Percentiles rank a stretch among this genome's conserved stretches.
Evolutionary conservation across 2,329 filamentous ascomycete genomes (phyloP).

Genomic region (Epichloe aotearoae): DNA sequence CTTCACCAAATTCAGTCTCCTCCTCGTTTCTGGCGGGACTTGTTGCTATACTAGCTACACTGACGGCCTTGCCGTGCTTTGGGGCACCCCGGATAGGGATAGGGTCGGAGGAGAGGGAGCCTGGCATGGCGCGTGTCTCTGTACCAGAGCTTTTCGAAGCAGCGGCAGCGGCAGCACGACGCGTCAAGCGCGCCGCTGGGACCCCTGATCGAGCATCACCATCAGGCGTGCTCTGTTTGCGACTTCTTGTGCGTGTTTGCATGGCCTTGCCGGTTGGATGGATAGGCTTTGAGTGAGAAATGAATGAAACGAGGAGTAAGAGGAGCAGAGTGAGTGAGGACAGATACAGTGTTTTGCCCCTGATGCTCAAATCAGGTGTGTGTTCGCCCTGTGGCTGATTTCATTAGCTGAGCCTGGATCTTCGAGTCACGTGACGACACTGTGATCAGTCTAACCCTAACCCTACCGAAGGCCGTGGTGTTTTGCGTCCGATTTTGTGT

Average conservation of each 20-base stretch:
- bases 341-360: neutral
- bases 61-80: neutral
- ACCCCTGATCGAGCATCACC: neutral
- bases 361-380: neutral
- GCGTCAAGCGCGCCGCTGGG: neutral
- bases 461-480: neutral
- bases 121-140: neutral
- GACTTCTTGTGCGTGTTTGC: neutral
- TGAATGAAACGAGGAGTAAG: neutral
- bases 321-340: neutral
- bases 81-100: constrained; percentile 3
- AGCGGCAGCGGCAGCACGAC: neutral
- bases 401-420: neutral
- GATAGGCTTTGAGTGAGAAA: neutral
- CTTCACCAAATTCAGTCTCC: neutral
- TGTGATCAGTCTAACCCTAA: constrained; percentile 1
- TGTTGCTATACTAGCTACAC: constrained; percentile 2
- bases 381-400: neutral
- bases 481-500: neutral
- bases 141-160: neutral
- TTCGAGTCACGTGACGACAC: neutral
- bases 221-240: neutral
- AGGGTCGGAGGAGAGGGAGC: neutral
- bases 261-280: neutral
- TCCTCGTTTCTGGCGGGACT: neutral